phyloP scores from a whole-genome alignment of 805 yeast genomes.

The Spathaspora boniae region DNA sequence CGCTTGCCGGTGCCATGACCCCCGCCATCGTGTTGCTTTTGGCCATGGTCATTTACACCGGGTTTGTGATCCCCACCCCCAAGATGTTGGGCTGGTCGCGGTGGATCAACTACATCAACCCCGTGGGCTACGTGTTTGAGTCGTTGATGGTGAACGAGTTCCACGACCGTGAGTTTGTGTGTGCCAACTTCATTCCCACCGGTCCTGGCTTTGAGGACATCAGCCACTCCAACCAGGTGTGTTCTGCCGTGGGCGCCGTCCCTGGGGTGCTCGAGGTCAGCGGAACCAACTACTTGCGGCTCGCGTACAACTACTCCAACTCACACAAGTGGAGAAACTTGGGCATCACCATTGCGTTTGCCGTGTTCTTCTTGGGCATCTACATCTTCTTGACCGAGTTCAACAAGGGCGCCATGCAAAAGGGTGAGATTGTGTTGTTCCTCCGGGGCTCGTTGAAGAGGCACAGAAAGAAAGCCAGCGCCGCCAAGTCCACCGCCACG shows the following conservation, averaged over 20 bases:
- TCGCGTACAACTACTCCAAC: slow-evolving; percentile 49
- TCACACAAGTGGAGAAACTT: slow-evolving; percentile 77
- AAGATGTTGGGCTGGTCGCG: slow-evolving; percentile 64
- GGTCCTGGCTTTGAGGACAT: slow-evolving; percentile 51
- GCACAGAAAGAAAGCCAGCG: slow-evolving; percentile 19
- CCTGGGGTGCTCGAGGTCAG: slow-evolving; percentile 51
- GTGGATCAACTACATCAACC: slow-evolving; percentile 43
- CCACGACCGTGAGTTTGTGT: slow-evolving; percentile 50
- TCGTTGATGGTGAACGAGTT: slow-evolving; percentile 65
- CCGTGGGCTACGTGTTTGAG: slow-evolving; percentile 48
- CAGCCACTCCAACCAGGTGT: slow-evolving; percentile 40
- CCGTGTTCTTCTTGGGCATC: slow-evolving; percentile 37
- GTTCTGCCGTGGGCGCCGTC: slow-evolving; percentile 58
- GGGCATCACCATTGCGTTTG: slow-evolving; percentile 59
- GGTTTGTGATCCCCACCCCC: slow-evolving; percentile 41
- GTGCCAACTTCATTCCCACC: slow-evolving; percentile 56
- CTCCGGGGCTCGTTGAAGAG: slow-evolving; percentile 27
- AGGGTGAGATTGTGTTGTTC: slow-evolving; percentile 37
- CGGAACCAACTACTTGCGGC: slow-evolving; percentile 56
- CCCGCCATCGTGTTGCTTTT: slow-evolving; percentile 45
- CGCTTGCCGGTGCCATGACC: slow-evolving; percentile 41
- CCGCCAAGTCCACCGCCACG: slow-evolving; percentile 14
- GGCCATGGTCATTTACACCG: slow-evolving; percentile 54
- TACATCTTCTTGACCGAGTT: slow-evolving; percentile 34
- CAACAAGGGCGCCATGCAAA: slow-evolving; percentile 43